A percentile compares a stretch with the other conserved stretches of the same genome.
Evolutionary conservation across 1,139 yeast species (phyloP).

Genomic region (Saccharomyces hybrid): DNA sequence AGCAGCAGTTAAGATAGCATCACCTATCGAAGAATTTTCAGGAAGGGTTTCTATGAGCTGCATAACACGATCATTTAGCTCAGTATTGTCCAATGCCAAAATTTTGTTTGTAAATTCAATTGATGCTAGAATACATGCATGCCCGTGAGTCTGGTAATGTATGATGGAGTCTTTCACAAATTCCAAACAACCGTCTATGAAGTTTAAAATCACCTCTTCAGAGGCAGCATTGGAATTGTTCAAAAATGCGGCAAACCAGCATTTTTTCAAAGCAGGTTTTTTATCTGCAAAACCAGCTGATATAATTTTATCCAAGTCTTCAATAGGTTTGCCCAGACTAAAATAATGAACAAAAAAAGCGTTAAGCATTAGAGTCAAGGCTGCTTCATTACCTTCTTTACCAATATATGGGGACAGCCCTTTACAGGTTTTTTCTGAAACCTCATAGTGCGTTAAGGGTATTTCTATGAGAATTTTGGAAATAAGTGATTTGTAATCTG

Average conservation of each 20-base stretch:
- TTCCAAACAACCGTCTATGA: slow-evolving; percentile 29
- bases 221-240: slow-evolving; percentile 34
- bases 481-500: slow-evolving; percentile 56
- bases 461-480: slow-evolving; percentile 37
- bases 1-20: slow-evolving; percentile 17
- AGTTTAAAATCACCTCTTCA: slow-evolving; percentile 31
- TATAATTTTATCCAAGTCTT: slow-evolving; percentile 31
- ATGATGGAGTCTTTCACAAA: slow-evolving; percentile 11
- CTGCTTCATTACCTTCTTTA: slow-evolving; percentile 71
- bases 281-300: slow-evolving; percentile 57
- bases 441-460: slow-evolving; percentile 26
- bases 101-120: slow-evolving; percentile 17
- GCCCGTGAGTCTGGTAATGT: slow-evolving; percentile 19
- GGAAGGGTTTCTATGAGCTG: slow-evolving; percentile 13
- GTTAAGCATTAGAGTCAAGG: slow-evolving; percentile 46
- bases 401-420: slow-evolving; percentile 45
- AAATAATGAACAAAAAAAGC: slow-evolving; percentile 43
- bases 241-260: slow-evolving; percentile 52
- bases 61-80: slow-evolving; percentile 9
- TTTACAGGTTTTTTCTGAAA: slow-evolving; percentile 37
- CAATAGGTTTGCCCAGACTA: slow-evolving; percentile 10
- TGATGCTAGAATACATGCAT: slow-evolving; percentile 19
- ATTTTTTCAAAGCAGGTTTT: slow-evolving; percentile 52
- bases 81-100: slow-evolving; percentile 4
- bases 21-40: slow-evolving; percentile 16